Percentiles rank a stretch among this genome's conserved stretches.
phyloP scores from a whole-genome alignment of 192 early-diverging fungal genomes.

The Chytriomyces confervae region DNA sequence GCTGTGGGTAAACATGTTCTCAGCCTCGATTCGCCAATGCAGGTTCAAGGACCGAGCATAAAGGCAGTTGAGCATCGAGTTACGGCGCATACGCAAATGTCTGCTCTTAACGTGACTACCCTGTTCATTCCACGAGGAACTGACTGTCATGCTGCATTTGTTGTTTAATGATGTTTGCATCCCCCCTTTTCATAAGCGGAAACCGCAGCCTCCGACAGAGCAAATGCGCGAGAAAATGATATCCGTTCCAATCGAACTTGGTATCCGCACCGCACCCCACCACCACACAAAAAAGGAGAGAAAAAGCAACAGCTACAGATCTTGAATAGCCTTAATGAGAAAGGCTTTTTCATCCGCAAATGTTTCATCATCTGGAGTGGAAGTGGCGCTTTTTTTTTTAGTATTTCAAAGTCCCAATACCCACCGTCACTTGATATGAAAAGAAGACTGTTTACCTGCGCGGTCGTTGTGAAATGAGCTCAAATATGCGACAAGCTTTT shows the following conservation, averaged over 20 bases:
- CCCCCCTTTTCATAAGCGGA: not conserved
- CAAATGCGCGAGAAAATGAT: not conserved
- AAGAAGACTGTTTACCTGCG: constrained; percentile 64
- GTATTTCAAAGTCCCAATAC: no score
- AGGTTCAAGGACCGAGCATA: no score
- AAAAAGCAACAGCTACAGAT: constrained; percentile 27
- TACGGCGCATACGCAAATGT: no score
- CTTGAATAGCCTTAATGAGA: constrained; percentile 85
- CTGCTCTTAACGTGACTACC: no score
- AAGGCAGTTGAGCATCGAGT: no score
- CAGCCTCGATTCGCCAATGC: not conserved
- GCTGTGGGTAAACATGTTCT: not conserved
- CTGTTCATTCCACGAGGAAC: no score
- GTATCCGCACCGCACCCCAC: not conserved
- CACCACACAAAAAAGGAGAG: no score
- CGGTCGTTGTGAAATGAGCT: constrained; percentile 94
- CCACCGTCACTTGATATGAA: no score
- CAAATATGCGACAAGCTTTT: constrained; percentile 86
- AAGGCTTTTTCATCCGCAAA: constrained; percentile 99
- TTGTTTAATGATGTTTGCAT: no score
- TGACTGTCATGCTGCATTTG: no score
- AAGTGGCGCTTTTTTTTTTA: no score
- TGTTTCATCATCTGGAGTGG: constrained; percentile 87
- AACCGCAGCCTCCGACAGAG: not conserved
- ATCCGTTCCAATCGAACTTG: not conserved